Evolutionary conservation across 2,329 filamentous ascomycete species (phyloP).

Genomic region (Setomelanomma holmii): DNA sequence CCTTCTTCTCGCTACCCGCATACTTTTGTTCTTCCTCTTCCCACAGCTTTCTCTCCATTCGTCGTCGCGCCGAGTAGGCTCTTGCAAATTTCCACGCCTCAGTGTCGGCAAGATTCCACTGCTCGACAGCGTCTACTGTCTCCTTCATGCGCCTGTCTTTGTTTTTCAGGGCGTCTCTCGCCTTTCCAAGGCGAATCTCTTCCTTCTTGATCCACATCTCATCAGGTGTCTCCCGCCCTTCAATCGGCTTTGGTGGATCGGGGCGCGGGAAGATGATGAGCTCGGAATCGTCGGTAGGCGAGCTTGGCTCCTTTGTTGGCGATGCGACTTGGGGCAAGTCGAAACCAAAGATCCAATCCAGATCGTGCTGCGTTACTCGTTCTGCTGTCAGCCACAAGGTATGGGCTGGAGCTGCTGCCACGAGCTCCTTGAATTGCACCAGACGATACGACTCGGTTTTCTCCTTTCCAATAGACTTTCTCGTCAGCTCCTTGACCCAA

Average conservation of each 20-base stretch:
- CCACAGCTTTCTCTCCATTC: constrained; percentile 71
- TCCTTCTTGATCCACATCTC: constrained; percentile 64
- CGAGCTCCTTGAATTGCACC: constrained; percentile 78
- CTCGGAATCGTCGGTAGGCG: constrained; percentile 66
- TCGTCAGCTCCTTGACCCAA: constrained; percentile 78
- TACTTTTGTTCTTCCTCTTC: constrained; percentile 73
- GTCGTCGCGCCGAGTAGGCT: constrained; percentile 69
- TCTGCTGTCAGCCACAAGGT: constrained; percentile 86
- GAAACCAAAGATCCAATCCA: constrained; percentile 93
- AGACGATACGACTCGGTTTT: constrained; percentile 71
- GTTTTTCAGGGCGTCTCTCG: constrained; percentile 52
- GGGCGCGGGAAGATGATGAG: constrained; percentile 55
- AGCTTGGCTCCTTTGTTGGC: constrained; percentile 62
- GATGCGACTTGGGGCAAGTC: constrained; percentile 68
- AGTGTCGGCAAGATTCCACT: constrained; percentile 70
- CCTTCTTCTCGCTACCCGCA: constrained; percentile 63
- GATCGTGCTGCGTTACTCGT: constrained; percentile 66
- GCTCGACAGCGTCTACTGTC: constrained; percentile 54
- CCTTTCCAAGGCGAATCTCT: constrained; percentile 61
- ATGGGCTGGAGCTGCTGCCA: constrained; percentile 70
- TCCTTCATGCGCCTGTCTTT: constrained; percentile 37
- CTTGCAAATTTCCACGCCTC: constrained; percentile 79
- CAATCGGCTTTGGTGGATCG: constrained; percentile 53
- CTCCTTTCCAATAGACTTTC: constrained; percentile 69
- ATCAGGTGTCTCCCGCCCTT: constrained; percentile 59